Conservation (phyloP, 2,329 filamentous ascomycete species). For the Aspergillus sp. region DNA sequence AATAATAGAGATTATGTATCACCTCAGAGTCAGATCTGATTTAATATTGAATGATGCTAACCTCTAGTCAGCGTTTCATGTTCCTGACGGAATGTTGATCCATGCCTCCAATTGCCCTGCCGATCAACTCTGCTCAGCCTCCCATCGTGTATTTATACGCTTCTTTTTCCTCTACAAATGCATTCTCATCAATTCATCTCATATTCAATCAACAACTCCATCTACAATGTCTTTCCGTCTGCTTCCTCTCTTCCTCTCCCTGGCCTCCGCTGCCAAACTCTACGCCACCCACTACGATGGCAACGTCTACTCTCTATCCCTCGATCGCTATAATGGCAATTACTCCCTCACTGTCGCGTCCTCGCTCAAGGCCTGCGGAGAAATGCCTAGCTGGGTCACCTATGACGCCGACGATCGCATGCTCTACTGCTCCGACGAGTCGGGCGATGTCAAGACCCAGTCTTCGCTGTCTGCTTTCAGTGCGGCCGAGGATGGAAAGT, state of each 20-base stretch:
- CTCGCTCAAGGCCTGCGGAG: slow-evolving; percentile 25
- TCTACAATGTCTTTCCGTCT: background rate
- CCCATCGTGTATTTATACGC: too few relatives aligned
- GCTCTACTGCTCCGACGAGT: slow-evolving; percentile 34
- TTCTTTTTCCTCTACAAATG: background rate
- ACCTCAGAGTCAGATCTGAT: too few relatives aligned
- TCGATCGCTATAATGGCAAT: slow-evolving; percentile 18
- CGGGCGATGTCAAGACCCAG: slow-evolving; percentile 18
- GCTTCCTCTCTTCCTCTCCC: slow-evolving; percentile 1
- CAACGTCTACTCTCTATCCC: slow-evolving; percentile 28
- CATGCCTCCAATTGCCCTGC: too few relatives aligned
- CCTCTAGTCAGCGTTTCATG: too few relatives aligned
- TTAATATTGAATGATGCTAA: too few relatives aligned
- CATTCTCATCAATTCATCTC: background rate
- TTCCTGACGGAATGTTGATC: too few relatives aligned
- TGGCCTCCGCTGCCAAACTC: slow-evolving; percentile 13
- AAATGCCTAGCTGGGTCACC: slow-evolving; percentile 34
- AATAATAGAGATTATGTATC: too few relatives aligned
- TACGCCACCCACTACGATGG: slow-evolving; percentile 37
- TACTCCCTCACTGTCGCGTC: slow-evolving; percentile 17
- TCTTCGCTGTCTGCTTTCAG: slow-evolving; percentile 25
- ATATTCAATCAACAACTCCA: background rate
- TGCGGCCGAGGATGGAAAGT: slow-evolving; percentile 11
- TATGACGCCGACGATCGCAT: slow-evolving; percentile 19
- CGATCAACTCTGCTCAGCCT: too few relatives aligned